Conservation (phyloP, 192 early-diverging fungal species). For the Geosiphon pyriformis region DNA sequence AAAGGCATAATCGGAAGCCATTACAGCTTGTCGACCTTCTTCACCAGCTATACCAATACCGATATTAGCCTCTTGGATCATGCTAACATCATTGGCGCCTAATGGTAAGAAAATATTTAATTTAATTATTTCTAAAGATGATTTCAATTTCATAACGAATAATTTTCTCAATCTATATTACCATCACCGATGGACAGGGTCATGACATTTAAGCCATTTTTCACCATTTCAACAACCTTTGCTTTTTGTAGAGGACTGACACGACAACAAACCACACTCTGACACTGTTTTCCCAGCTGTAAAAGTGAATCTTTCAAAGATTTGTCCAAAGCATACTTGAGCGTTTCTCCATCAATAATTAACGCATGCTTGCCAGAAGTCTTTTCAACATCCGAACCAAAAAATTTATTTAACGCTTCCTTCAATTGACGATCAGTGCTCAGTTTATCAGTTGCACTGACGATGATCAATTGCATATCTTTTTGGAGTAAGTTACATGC, state of each 20-base stretch:
- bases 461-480: conserved; percentile 79
- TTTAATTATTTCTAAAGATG: no score
- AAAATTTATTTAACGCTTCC: conserved; percentile 59
- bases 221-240: conserved; percentile 86
- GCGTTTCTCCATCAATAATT: conserved; percentile 89
- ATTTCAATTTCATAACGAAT: no score
- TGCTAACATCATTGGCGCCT: conserved; percentile 93
- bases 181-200: conserved; percentile 92
- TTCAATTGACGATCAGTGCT: conserved; percentile 61
- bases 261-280: conserved; percentile 90
- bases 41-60: conserved; percentile 92
- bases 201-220: conserved; percentile 74
- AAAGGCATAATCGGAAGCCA: conserved; percentile 91
- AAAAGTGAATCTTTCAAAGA: conserved; percentile 56
- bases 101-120: neutral
- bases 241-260: conserved; percentile 96
- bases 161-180: no score
- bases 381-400: conserved; percentile 30
- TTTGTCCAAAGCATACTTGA: conserved; percentile 69
- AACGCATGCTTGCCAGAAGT: conserved; percentile 52
- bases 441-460: conserved; percentile 53
- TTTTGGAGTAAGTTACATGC: conserved; percentile 83
- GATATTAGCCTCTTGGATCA: conserved; percentile 97
- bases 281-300: conserved; percentile 71
- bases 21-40: conserved; percentile 90